Conservation (phyloP, 129 eudicot species). For the Artemisia tridentata region DNA sequence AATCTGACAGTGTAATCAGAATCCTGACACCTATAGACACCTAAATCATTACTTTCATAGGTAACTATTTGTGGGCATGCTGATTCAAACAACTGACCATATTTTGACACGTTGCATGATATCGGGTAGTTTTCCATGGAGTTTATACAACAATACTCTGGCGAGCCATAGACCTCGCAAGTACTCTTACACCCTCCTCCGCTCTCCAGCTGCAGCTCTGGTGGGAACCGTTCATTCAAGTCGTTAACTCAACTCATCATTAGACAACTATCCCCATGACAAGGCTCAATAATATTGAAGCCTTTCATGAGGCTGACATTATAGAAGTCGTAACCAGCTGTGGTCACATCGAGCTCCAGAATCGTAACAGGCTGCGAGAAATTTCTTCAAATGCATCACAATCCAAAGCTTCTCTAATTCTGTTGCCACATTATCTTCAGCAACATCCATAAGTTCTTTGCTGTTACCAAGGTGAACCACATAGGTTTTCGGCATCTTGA, state of each 20-base stretch:
- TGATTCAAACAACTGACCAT: slow-evolving; percentile 28
- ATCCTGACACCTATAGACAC: no score
- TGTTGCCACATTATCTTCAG: slow-evolving; percentile 82
- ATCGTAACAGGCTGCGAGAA: neutral
- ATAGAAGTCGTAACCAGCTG: no score
- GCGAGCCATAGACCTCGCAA: slow-evolving; percentile 33
- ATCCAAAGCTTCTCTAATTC: no score
- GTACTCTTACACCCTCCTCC: slow-evolving; percentile 42
- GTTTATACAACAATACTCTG: slow-evolving; percentile 34
- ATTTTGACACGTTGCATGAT: slow-evolving; percentile 24
- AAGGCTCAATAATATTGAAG: slow-evolving; percentile 40
- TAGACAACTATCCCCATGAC: slow-evolving; percentile 24
- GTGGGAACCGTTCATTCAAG: slow-evolving; percentile 32
- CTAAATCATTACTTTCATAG: no score
- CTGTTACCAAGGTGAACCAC: slow-evolving; percentile 96
- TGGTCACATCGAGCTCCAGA: neutral
- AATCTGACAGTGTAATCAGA: no score
- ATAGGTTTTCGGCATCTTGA: slow-evolving; percentile 79
- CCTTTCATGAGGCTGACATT: no score
- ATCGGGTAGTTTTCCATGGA: neutral
- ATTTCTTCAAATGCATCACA: neutral
- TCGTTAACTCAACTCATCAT: slow-evolving; percentile 31
- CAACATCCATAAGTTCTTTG: slow-evolving; percentile 87
- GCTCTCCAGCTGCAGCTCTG: slow-evolving; percentile 23
- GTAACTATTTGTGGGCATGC: no score